phyloP scores from a whole-genome alignment of 2,329 filamentous ascomycete species.

The Purpureocillium lavendulum region DNA sequence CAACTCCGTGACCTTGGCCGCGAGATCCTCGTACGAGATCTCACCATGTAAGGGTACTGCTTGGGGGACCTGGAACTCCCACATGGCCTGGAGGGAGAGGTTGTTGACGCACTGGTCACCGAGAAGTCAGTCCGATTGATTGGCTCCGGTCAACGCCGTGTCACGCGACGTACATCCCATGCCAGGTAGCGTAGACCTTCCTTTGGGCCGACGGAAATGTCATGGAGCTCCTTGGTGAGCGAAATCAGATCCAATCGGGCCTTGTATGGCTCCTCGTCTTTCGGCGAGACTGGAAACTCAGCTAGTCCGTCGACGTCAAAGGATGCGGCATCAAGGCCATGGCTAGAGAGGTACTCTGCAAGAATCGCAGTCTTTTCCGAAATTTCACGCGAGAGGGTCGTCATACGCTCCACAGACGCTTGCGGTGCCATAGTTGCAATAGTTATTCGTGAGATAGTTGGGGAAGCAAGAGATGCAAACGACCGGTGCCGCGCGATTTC shows the following conservation, averaged over 20 bases:
- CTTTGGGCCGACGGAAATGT: conserved; percentile 11
- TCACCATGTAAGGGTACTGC: conserved; percentile 16
- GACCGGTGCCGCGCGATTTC: neutral
- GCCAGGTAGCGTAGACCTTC: conserved; percentile 15
- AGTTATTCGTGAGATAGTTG: no score
- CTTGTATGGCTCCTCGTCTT: conserved; percentile 4
- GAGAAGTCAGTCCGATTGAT: neutral
- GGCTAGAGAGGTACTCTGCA: conserved; percentile 7
- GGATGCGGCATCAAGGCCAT: conserved; percentile 12
- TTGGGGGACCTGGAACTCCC: conserved; percentile 20
- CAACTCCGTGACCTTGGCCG: conserved; percentile 17
- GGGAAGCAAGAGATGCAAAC: no score
- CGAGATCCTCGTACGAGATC: conserved; percentile 19
- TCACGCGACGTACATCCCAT: conserved; percentile 16
- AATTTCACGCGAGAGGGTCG: conserved; percentile 9
- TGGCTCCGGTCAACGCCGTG: neutral
- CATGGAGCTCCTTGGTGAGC: conserved; percentile 12
- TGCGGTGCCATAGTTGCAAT: neutral
- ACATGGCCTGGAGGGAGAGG: conserved; percentile 20
- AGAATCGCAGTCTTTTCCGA: conserved; percentile 11
- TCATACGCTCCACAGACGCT: conserved; percentile 9
- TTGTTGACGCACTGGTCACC: conserved; percentile 14
- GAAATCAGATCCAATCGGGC: conserved; percentile 12
- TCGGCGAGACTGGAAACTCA: conserved; percentile 9
- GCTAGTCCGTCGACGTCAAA: conserved; percentile 9